These are phyloP conservation scores for Pontederia crassipes DNA, from an alignment of 176 grass and related monocot species.

Conservation along the genomic window DNA sequence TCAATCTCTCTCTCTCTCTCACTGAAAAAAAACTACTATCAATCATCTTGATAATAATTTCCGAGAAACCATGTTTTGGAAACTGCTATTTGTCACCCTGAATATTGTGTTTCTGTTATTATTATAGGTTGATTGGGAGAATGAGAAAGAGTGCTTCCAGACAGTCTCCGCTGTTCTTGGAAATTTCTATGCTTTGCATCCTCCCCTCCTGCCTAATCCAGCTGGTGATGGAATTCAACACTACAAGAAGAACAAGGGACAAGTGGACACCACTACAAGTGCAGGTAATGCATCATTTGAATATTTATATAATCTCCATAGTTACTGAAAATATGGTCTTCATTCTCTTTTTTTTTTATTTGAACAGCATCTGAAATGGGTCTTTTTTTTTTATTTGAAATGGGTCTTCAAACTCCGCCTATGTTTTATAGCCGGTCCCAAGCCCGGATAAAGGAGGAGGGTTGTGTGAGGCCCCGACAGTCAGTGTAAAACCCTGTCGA, in stretches of 20 bases:
- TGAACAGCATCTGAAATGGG: too few species aligned
- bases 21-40: not conserved
- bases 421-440: too few species aligned
- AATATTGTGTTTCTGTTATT: slow-evolving; percentile 7
- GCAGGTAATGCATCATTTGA: not conserved
- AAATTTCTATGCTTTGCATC: slow-evolving; percentile 90
- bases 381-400: too few species aligned
- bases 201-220: slow-evolving; percentile 92
- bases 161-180: slow-evolving; percentile 64
- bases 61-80: slow-evolving; percentile 8
- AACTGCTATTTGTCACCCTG: not conserved
- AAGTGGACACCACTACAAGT: not conserved
- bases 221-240: slow-evolving; percentile 55
- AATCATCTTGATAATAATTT: not conserved
- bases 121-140: slow-evolving; percentile 67
- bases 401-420: too few species aligned
- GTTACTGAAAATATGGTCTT: not conserved
- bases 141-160: slow-evolving; percentile 87
- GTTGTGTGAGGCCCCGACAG: too few species aligned
- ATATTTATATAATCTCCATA: not conserved
- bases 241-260: slow-evolving; percentile 74
- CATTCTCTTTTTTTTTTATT: too few species aligned
- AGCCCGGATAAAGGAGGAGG: too few species aligned
- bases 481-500: too few species aligned
- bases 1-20: too few species aligned